Base-by-base conservation (phyloP, 257 asterid genomes). In the Solanum sejunctum region DNA sequence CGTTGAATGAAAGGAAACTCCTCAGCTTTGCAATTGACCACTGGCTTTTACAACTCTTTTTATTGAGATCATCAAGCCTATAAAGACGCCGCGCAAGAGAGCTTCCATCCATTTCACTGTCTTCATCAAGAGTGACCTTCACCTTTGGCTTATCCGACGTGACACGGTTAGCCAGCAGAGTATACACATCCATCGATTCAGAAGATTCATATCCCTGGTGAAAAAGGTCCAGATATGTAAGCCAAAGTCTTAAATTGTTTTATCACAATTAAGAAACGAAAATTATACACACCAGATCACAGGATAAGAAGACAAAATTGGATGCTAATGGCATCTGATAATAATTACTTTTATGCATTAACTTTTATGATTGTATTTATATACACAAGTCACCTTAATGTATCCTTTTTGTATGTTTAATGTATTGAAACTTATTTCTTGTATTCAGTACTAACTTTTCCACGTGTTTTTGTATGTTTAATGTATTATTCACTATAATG, bases 171-270 rank as follows among this genome's bases (percentile, higher is more conserved):
- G 84, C 83, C 91, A 94, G 85, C 81, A 93, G 82, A 58, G 86
- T 52, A 86, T 91, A 94, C 36, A 92, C 90, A 88, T 95, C 89
- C 55, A 87, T 75, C 36, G 90, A 90, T 88, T 88, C 83, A 16
- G 93, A 87, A 87, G 89, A 90, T 87, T 92, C 91, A 54, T 92
- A 88, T 39, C 92, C 99, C 99, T 97, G 89, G 28, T 69, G 45
- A 41, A 83, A 83, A 77, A 26, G 82, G 63, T 77, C 45, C 23
- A 18, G 81, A 49, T 13, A 75, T 13, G 8, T 75, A 11, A 75
- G 12, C 18, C 60, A 13, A n/a, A n/a, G 43, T 77, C 82, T 49
- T 47, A 49, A 51, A 73, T 23, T 47, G 57, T 45, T 45, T n/a
- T 73, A 45, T 20, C 55, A 49, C 28, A 72, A 72, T 71, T 71